Evolutionary conservation across 371 early-diverging fungal genomes (phyloP).

Genomic region (Rhizomucor miehei): DNA sequence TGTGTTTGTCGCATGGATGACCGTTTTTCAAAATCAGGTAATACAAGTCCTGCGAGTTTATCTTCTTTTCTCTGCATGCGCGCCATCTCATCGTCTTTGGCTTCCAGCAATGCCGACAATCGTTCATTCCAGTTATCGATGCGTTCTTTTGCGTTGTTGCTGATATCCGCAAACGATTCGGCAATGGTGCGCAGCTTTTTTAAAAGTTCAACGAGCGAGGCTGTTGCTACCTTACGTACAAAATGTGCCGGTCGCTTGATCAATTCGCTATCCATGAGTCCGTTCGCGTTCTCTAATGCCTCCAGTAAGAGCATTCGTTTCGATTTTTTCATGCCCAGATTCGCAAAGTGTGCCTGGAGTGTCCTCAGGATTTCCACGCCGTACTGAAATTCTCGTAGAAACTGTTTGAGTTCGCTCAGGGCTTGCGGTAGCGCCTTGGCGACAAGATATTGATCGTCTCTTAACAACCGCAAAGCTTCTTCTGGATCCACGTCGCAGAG

Average conservation of each 20-base stretch:
- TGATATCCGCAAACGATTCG: constrained; percentile 7
- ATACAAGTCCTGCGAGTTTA: constrained; percentile 31
- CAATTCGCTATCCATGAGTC: constrained; percentile 18
- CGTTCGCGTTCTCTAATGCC: constrained; percentile 40
- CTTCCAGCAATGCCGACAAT: constrained; percentile 3
- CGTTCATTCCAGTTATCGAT: constrained; percentile 10
- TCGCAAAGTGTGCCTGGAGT: constrained; percentile 49
- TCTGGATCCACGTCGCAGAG: constrained; percentile 41
- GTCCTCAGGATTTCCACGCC: constrained; percentile 49
- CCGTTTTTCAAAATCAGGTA: constrained; percentile 21
- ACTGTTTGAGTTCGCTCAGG: constrained; percentile 36
- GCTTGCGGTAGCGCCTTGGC: constrained; percentile 36
- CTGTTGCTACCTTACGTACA: constrained; percentile 27
- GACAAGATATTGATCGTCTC: constrained; percentile 53
- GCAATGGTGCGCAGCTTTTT: constrained; percentile 1
- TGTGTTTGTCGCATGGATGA: constrained; percentile 40
- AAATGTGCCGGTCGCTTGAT: constrained; percentile 19
- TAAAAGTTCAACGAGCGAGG: constrained; percentile 9
- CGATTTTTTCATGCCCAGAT: constrained; percentile 41
- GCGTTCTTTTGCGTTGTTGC: constrained; percentile 6
- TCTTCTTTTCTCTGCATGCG: constrained; percentile 24
- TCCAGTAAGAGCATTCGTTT: constrained; percentile 51
- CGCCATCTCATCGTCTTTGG: constrained; percentile 5
- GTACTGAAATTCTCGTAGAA: constrained; percentile 50
- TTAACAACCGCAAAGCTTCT: constrained; percentile 47